Evolutionary conservation across 306 rosid species (phyloP).

Genomic region (Prunus dulcis): DNA sequence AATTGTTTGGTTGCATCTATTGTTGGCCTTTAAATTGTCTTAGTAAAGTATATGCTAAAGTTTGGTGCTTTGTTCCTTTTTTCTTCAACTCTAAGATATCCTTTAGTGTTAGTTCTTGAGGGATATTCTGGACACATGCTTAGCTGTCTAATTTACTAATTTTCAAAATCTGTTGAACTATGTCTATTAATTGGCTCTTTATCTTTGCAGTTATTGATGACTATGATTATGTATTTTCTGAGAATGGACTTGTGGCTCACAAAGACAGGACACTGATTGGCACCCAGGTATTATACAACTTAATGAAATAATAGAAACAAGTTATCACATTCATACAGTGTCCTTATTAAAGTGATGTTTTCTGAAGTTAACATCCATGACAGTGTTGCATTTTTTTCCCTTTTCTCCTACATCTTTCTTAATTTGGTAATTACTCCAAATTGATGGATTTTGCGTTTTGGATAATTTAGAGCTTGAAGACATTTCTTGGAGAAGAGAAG

Average conservation of each 20-base stretch:
- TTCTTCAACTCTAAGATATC: neutral
- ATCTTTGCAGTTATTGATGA: slow-evolving; percentile 64
- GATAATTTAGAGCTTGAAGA: slow-evolving; percentile 66
- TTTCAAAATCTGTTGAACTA: neutral
- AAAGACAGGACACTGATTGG: slow-evolving; percentile 75
- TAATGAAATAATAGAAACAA: slow-evolving; percentile 14
- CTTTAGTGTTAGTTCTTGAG: neutral
- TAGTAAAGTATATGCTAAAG: neutral
- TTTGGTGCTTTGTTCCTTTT: neutral
- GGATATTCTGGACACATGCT: neutral
- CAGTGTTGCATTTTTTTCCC: neutral
- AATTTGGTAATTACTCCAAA: neutral
- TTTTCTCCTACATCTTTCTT: neutral
- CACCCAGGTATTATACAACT: slow-evolving; percentile 57
- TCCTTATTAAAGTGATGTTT: neutral
- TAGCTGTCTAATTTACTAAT: neutral
- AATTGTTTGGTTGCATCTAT: neutral
- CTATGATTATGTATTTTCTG: slow-evolving; percentile 88
- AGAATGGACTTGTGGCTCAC: slow-evolving; percentile 95
- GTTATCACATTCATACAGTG: neutral
- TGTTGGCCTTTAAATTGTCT: neutral
- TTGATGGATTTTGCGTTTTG: slow-evolving; percentile 25
- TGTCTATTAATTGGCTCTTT: slow-evolving; percentile 10
- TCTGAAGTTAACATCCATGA: neutral
- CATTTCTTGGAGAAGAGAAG: slow-evolving; percentile 65